A percentile compares a stretch with the other conserved stretches of the same genome.
phyloP scores from a whole-genome alignment of 371 early-diverging fungal species.

The Fennellomyces sp. region DNA sequence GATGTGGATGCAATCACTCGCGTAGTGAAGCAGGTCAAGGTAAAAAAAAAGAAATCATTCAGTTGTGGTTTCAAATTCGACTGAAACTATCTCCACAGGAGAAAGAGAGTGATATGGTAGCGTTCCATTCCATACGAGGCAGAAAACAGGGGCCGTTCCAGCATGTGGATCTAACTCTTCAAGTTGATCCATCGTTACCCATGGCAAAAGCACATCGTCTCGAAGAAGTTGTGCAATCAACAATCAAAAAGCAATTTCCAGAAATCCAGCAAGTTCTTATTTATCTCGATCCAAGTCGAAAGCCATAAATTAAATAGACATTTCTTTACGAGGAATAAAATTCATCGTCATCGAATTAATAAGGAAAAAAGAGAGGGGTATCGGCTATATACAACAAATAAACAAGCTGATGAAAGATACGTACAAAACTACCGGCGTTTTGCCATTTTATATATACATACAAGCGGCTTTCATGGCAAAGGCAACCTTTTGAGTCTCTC shows the following conservation, averaged over 20 bases:
- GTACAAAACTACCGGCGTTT: neutral
- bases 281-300: slow-evolving; percentile 24
- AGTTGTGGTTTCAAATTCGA: neutral
- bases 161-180: slow-evolving; percentile 45
- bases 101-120: slow-evolving; percentile 31
- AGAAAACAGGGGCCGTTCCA: slow-evolving; percentile 49
- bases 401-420: neutral
- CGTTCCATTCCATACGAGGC: slow-evolving; percentile 50
- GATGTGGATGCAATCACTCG: neutral
- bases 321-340: neutral
- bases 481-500: slow-evolving; percentile 1
- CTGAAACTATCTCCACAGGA: slow-evolving; percentile 8
- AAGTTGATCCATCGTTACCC: slow-evolving; percentile 29
- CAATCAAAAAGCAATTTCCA: slow-evolving; percentile 29
- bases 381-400: neutral
- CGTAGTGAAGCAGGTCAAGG: slow-evolving; percentile 30
- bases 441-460: too few species aligned
- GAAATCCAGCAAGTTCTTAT: slow-evolving; percentile 43
- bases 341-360: too few species aligned
- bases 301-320: neutral
- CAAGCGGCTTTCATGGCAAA: neutral
- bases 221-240: slow-evolving; percentile 28
- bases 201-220: slow-evolving; percentile 36
- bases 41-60: slow-evolving; percentile 4
- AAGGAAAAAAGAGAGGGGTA: neutral